Percentiles rank a stretch among this genome's conserved stretches.
phyloP scores from a whole-genome alignment of 768 basidiomycete species.

The Leccinum uliginosum region DNA sequence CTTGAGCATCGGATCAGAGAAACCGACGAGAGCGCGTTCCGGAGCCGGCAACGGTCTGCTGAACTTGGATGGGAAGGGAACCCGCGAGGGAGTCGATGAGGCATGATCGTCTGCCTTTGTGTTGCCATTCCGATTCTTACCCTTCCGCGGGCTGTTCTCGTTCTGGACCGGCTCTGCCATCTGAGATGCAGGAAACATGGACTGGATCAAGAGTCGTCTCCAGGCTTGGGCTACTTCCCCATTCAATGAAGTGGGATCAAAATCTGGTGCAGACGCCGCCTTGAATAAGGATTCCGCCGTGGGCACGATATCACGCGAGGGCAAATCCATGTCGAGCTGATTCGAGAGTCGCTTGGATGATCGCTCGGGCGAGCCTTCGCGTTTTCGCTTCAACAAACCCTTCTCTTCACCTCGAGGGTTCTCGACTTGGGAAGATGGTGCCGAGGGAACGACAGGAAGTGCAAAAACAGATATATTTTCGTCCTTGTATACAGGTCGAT shows the following conservation, averaged over 20 bases:
- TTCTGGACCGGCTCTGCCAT: slow-evolving; percentile 8
- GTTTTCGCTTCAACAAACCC: slow-evolving; percentile 39
- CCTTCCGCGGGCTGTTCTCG: slow-evolving; percentile 11
- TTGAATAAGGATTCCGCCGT: slow-evolving; percentile 15
- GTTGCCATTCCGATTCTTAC: slow-evolving; percentile 1
- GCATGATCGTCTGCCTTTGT: neutral
- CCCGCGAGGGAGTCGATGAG: slow-evolving; percentile 7
- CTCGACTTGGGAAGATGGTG: neutral
- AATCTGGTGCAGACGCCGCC: slow-evolving; percentile 22
- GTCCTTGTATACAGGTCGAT: slow-evolving; percentile 53
- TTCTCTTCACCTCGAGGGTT: neutral
- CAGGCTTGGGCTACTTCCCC: slow-evolving; percentile 52
- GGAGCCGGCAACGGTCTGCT: slow-evolving; percentile 19
- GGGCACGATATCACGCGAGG: neutral
- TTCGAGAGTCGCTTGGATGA: slow-evolving; percentile 34
- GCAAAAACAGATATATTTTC: slow-evolving; percentile 62
- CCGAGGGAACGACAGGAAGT: slow-evolving; percentile 42
- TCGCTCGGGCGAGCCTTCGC: slow-evolving; percentile 34
- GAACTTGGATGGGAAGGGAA: slow-evolving; percentile 15
- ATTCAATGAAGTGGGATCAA: slow-evolving; percentile 31
- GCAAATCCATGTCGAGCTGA: neutral
- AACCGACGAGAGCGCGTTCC: slow-evolving; percentile 17
- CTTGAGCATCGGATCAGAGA: slow-evolving; percentile 16
- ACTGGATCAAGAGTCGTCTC: slow-evolving; percentile 45
- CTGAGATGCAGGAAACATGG: slow-evolving; percentile 57